Conservation (phyloP, 352 stramenopile species). For the Phytophthora constricta region DNA sequence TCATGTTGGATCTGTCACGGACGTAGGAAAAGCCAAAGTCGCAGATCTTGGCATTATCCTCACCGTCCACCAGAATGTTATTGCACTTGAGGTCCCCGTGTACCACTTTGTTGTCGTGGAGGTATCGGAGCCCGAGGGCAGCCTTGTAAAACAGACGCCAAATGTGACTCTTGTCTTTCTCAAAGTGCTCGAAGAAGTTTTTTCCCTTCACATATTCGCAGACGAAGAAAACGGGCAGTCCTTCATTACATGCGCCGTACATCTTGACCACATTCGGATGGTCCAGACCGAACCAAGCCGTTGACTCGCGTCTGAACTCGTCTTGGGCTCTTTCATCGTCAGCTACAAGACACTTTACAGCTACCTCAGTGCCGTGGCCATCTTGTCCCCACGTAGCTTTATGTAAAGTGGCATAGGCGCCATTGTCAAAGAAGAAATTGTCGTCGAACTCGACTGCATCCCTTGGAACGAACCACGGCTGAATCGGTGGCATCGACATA, state of each 20-base stretch:
- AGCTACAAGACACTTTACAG: no score
- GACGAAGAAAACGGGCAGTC: no score
- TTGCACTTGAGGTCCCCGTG: conserved; percentile 86
- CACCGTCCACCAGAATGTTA: conserved; percentile 73
- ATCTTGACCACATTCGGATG: conserved; percentile 41
- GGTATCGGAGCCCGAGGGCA: no score
- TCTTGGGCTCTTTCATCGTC: conserved; percentile 7
- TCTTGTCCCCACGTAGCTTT: conserved; percentile 17
- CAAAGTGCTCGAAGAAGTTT: conserved; percentile 32
- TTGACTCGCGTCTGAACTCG: conserved; percentile 32
- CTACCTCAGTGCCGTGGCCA: conserved; percentile 13
- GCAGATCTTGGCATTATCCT: conserved; percentile 29
- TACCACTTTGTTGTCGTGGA: conserved; percentile 64
- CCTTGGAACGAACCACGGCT: conserved; percentile 22
- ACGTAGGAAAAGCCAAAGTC: conserved; percentile 41
- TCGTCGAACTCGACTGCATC: conserved; percentile 21
- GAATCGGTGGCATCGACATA: conserved; percentile 5
- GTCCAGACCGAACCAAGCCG: conserved; percentile 37
- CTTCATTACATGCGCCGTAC: conserved; percentile 43
- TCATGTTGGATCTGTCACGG: conserved; percentile 17
- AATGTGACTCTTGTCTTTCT: conserved; percentile 11
- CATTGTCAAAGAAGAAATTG: conserved; percentile 12
- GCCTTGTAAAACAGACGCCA: conserved; percentile 41
- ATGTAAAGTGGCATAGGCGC: conserved; percentile 16
- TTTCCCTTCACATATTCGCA: conserved; percentile 16